Conservation (phyloP, 768 basidiomycete species). For the Hirschioporus abietinus region DNA sequence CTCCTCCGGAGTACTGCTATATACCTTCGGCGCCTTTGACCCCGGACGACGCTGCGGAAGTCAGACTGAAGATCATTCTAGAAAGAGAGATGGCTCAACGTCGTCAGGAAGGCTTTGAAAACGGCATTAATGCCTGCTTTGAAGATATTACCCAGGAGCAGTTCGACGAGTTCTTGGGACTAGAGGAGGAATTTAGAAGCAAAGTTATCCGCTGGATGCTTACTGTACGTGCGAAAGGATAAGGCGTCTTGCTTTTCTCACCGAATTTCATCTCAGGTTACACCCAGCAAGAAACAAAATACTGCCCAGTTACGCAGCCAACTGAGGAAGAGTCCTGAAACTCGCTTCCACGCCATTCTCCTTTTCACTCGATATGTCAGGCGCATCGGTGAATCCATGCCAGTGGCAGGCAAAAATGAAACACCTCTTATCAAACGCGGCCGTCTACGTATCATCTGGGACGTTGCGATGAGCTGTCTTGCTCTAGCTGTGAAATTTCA, state of each 20-base stretch:
- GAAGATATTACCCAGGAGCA: not conserved
- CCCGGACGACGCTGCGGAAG: conserved; percentile 38
- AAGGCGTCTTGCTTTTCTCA: conserved; percentile 4
- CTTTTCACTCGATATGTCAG: conserved; percentile 55
- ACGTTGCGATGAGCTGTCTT: conserved; percentile 52
- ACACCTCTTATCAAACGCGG: conserved; percentile 6
- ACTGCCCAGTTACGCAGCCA: conserved; percentile 44
- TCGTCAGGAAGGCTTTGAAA: not conserved
- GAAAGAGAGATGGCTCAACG: conserved; percentile 31
- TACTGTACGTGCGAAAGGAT: conserved; percentile 25
- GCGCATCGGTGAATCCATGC: conserved; percentile 25
- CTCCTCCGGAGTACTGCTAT: conserved; percentile 39
- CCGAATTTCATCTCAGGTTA: conserved; percentile 2
- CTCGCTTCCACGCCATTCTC: conserved; percentile 61
- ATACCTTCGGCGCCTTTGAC: conserved; percentile 28
- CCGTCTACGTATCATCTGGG: conserved; percentile 42
- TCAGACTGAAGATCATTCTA: conserved; percentile 35
- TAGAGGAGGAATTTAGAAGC: conserved; percentile 30
- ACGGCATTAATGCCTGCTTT: not conserved
- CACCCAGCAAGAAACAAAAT: conserved; percentile 9
- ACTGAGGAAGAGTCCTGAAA: conserved; percentile 47
- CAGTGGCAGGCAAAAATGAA: conserved; percentile 1
- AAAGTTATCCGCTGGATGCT: conserved; percentile 42
- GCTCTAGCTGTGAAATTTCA: conserved; percentile 64
- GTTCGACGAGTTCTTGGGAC: conserved; percentile 16